Conservation (phyloP, 345 rosid genomes). For the Ceriops tagal region DNA sequence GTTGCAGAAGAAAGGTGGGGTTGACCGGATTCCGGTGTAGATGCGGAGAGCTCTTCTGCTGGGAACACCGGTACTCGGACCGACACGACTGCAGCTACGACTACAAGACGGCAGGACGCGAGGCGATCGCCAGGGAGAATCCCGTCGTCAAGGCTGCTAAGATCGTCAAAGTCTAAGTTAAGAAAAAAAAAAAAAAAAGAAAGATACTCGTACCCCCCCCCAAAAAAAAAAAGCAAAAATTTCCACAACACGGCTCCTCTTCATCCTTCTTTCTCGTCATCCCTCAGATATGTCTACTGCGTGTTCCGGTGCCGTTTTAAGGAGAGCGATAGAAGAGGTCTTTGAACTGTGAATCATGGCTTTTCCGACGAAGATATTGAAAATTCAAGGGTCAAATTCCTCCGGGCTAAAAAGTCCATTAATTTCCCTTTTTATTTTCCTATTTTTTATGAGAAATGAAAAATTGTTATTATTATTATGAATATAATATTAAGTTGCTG, state of each 20-base stretch:
- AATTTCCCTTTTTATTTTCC: neutral
- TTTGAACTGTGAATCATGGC: neutral
- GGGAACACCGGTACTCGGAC: slow-evolving; percentile 93
- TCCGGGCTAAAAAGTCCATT: slow-evolving; percentile 29
- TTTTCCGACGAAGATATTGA: neutral
- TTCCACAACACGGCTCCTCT: slow-evolving; percentile 13
- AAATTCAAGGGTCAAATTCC: slow-evolving; percentile 8
- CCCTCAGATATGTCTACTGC: too few relatives aligned
- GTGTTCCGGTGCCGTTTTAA: slow-evolving; percentile 2
- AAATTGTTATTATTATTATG: slow-evolving; percentile 24
- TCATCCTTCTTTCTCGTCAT: slow-evolving; percentile 1
- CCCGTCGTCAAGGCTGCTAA: slow-evolving; percentile 97
- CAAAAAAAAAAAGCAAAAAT: neutral
- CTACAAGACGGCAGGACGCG: slow-evolving; percentile 89
- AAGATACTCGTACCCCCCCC: too few relatives aligned
- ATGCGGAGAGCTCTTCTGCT: slow-evolving; percentile 89
- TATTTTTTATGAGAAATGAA: slow-evolving; percentile 21
- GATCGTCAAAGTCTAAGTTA: slow-evolving; percentile 65
- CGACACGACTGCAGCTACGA: slow-evolving; percentile 95
- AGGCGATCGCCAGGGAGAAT: slow-evolving; percentile 87
- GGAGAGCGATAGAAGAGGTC: neutral
- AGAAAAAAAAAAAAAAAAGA: neutral
- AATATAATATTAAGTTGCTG: too few relatives aligned
- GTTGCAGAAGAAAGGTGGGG: slow-evolving; percentile 82
- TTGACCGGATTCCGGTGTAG: slow-evolving; percentile 97